phyloP scores from a whole-genome alignment of 192 early-diverging fungal genomes.

The Coemansia sp. region DNA sequence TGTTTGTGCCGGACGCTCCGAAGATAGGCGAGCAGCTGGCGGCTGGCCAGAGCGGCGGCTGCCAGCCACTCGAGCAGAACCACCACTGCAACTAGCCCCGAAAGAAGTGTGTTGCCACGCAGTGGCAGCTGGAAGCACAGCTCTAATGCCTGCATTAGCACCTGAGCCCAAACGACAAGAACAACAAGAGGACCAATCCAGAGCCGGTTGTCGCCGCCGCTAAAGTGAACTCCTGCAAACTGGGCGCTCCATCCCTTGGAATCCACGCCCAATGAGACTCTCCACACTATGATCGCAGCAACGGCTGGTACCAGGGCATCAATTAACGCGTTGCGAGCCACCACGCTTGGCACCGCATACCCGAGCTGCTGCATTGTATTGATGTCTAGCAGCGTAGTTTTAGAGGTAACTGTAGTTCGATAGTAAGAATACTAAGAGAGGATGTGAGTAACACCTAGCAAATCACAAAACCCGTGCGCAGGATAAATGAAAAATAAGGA shows the following conservation, averaged over 20 bases:
- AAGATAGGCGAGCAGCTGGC: background rate
- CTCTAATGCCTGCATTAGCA: background rate
- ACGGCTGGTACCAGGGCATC: background rate
- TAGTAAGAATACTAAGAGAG: background rate
- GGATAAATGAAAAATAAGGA: background rate
- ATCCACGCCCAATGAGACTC: background rate
- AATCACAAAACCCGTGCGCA: background rate
- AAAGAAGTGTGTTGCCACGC: too few relatives aligned
- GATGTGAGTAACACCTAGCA: background rate
- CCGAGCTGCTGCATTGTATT: background rate
- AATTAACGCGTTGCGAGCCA: background rate
- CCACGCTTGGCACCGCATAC: background rate
- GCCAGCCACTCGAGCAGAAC: background rate
- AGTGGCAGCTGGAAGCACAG: background rate
- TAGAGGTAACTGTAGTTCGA: background rate
- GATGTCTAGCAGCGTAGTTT: too few relatives aligned
- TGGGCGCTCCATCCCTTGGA: background rate
- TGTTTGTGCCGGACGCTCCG: slow-evolving; percentile 3
- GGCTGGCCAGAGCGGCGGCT: background rate
- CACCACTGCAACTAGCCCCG: background rate
- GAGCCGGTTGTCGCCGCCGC: slow-evolving; percentile 22
- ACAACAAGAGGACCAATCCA: slow-evolving; percentile 33
- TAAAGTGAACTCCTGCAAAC: background rate
- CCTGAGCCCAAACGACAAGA: slow-evolving; percentile 2
- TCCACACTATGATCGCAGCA: background rate